Evolutionary conservation across 2,329 filamentous ascomycete genomes (phyloP), one percentile per base, ranked within the genome.

Genomic region (Lachnellula cervina): DNA sequence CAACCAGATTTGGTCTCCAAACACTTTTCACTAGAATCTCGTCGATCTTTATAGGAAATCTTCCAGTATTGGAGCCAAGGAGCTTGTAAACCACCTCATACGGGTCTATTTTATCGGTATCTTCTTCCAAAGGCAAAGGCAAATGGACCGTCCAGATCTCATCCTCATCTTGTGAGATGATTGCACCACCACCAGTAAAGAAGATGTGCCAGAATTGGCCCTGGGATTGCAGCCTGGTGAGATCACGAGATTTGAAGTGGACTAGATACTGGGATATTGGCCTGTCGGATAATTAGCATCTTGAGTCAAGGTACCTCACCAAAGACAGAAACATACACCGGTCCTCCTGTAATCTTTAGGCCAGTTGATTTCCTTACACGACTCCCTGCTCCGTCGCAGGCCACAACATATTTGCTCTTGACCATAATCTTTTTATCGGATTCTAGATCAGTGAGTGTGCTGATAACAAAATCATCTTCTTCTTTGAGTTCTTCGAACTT

Each of bases 321-420:
- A 6, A 19, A 0, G 14, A 17, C 2, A 42, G 14, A 4, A 13
- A 8, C 14, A 5, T 19, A 16, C 25, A 16, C 28, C 2, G 6
- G n/a, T 7, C 7, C 25, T 6, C 17, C n/a, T 37, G 46, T 14
- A 34, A n/a, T 19, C 9, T 35, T 32, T 11, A 32, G 8, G 8
- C 28, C 28, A 0, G 28, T 32, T 32, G 28, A 32, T 11, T 32
- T 32, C 9, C 48, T 38, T 50, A 50, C 48, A 50, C 17, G 9
- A 11, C 28, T 32, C 28, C 73, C 72, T 0, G 76, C 76, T 2
- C 79, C 79, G 43, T 81, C 79, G 2, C 77, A 77, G 1, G 76
- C 79, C 2, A 80, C 71, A 7, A 74, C 72, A 50, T 77, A 81
- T 2, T 63, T 56, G 1, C 59, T 59, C 28, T 21, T 47, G 53